These are phyloP conservation scores for Huiozyma sinensis DNA, from an alignment of 805 yeast species.

Conservation along the genomic window DNA sequence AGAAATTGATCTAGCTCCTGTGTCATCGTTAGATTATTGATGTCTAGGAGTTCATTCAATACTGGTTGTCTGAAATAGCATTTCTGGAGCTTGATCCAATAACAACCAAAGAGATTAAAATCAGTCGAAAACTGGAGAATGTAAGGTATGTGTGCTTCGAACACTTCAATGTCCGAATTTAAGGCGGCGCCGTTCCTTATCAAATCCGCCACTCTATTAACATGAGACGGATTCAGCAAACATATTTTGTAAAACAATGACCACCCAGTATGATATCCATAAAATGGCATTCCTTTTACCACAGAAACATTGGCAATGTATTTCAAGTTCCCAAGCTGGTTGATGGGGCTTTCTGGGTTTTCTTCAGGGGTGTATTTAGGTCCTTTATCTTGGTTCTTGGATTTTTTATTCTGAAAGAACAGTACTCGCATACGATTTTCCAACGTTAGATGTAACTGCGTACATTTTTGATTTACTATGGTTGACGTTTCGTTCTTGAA, in stretches of 20 bases:
- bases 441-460: slow-evolving; percentile 32
- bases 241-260: slow-evolving; percentile 57
- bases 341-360: not conserved
- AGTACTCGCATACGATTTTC: slow-evolving; percentile 36
- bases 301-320: slow-evolving; percentile 51
- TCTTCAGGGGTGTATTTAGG: not conserved
- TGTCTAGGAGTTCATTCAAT: slow-evolving; percentile 24
- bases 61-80: slow-evolving; percentile 52
- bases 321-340: slow-evolving; percentile 15
- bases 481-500: slow-evolving; percentile 13
- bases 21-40: slow-evolving; percentile 22
- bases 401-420: slow-evolving; percentile 16
- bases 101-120: slow-evolving; percentile 75
- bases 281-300: slow-evolving; percentile 70
- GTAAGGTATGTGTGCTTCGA: slow-evolving; percentile 75
- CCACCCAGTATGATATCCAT: slow-evolving; percentile 69
- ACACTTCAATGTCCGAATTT: slow-evolving; percentile 37
- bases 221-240: slow-evolving; percentile 51
- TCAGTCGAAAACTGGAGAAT: slow-evolving; percentile 71
- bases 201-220: slow-evolving; percentile 43
- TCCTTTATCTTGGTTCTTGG: not conserved
- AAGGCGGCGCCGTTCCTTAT: slow-evolving; percentile 35
- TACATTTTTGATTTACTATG: slow-evolving; percentile 28
- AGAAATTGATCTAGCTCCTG: slow-evolving; percentile 29
- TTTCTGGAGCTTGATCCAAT: slow-evolving; percentile 47